These are phyloP conservation scores for Triticum aestivum DNA, from an alignment of 176 grass and related monocot genomes.

Conservation along the genomic window DNA sequence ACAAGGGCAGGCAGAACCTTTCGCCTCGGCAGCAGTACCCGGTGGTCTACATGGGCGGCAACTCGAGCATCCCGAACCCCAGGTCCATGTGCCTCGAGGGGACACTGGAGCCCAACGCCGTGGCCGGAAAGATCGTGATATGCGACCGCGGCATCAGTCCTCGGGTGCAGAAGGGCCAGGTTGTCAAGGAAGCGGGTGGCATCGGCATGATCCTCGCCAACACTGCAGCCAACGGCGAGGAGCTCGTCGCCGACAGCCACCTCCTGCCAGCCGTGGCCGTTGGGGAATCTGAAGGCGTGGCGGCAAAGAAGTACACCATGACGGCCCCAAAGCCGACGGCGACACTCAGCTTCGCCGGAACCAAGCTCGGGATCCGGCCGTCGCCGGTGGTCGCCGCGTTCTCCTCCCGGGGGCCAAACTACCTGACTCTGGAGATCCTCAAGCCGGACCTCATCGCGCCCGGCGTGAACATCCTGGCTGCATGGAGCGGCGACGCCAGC, in stretches of 20 bases:
- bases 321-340: conserved; percentile 50
- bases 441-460: conserved; percentile 86
- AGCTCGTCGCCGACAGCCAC: conserved; percentile 97
- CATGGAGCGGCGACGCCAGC: conserved; percentile 84
- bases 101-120: conserved; percentile 48
- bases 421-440: conserved; percentile 88
- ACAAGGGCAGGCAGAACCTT: conserved; percentile 54
- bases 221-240: conserved; percentile 74
- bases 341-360: conserved; percentile 72
- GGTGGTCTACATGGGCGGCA: conserved; percentile 71
- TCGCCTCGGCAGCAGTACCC: conserved; percentile 54
- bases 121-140: conserved; percentile 87
- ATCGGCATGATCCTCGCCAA: conserved; percentile 87
- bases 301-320: conserved; percentile 66
- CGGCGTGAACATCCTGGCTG: conserved; percentile 91
- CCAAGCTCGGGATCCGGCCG: conserved; percentile 84
- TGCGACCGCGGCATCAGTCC: conserved; percentile 91
- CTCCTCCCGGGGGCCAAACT: conserved; percentile 85
- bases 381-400: conserved; percentile 93
- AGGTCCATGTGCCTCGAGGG: conserved; percentile 90
- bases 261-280: conserved; percentile 84
- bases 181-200: conserved; percentile 81
- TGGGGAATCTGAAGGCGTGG: conserved; percentile 50
- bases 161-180: conserved; percentile 94
- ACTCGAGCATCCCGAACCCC: conserved; percentile 61